These are phyloP conservation scores for Colletotrichum siamense DNA, from an alignment of 2,329 filamentous ascomycete genomes.

Conservation along the genomic window DNA sequence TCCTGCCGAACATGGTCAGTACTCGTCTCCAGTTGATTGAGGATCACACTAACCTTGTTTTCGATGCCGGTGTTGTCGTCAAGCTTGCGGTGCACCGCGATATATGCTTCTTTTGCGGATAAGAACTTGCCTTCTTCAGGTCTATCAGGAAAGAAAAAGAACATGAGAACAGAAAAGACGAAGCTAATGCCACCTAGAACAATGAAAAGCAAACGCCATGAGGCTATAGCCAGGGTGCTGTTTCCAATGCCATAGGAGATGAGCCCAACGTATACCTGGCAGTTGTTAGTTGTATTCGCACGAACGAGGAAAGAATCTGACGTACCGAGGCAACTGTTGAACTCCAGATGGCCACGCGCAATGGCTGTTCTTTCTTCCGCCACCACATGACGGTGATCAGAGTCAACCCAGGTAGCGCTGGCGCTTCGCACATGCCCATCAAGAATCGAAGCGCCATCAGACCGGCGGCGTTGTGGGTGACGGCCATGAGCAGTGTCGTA, in stretches of 20 bases:
- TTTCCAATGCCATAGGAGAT: background rate
- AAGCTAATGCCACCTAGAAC: constrained; percentile 38
- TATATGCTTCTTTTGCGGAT: background rate
- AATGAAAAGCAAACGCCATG: constrained; percentile 36
- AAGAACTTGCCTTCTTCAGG: constrained; percentile 23
- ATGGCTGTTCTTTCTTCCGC: constrained; percentile 13
- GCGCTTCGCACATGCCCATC: constrained; percentile 62
- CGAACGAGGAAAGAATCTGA: background rate
- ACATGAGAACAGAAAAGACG: constrained; percentile 28
- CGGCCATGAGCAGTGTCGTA: constrained; percentile 52
- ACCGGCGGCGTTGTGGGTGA: constrained; percentile 58
- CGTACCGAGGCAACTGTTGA: background rate
- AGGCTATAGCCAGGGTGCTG: background rate
- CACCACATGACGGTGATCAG: constrained; percentile 64
- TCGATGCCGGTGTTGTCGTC: constrained; percentile 40
- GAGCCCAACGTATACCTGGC: background rate
- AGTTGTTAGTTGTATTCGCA: background rate
- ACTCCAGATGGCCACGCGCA: background rate
- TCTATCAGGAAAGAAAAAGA: constrained; percentile 26
- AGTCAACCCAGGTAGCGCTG: constrained; percentile 62
- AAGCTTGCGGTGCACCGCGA: constrained; percentile 35
- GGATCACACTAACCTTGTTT: constrained; percentile 22
- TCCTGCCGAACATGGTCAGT: constrained; percentile 6
- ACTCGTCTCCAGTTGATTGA: background rate
- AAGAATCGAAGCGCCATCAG: constrained; percentile 63